Base-by-base conservation (phyloP, 768 basidiomycete genomes). In the Boletus coccyginus region DNA sequence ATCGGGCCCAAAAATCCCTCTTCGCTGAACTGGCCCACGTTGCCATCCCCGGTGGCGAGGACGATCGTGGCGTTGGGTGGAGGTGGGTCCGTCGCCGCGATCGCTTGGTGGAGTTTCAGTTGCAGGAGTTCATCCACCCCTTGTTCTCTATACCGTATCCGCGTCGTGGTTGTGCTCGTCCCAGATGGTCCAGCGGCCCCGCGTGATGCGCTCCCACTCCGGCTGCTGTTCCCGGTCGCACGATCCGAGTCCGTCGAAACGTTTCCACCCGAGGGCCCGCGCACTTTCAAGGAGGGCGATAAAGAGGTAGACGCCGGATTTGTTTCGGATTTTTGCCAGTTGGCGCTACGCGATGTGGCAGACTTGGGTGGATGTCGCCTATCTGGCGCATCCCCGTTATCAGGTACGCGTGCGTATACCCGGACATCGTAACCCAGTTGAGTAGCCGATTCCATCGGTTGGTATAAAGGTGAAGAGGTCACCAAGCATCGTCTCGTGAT, bases 91-190 rank as follows among this genome's bases (percentile, higher is more conserved):
- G 81, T 79, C 43, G 82, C 84, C 11, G 88, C 85, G 50, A 98
- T 77, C 12, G 88, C 87, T 68, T 95, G 93, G 61, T 94, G 87
- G 32, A 98, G 78, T 69, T 98, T 97, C 55, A 98, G 78, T 71
- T 97, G 94, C 48, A 98, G 74, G 27, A 97, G 79, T 73, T 98
- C 95, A 69, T 98, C 95, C 3, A 98, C 95, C 12, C 92, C 94
- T 72, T 98, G 94, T 66, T 95, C 92, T 54, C 91, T 82, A 66
- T 87, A 92, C 36, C 85, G 81, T 52, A 85, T 71, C 36, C 83
- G 80, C 32, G 66, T 64, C 12, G 70, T 61, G 14, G 67, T 62
- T 38, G 53, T 54, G 31, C 49, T 41, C 52, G 42, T 29, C 40
- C 67, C 51, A 38, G 62, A 55, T 33, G 57, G 55, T 2, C 53